Base-by-base conservation (phyloP, 2,329 filamentous ascomycete genomes). In the Ascocoryne sarcoides region DNA sequence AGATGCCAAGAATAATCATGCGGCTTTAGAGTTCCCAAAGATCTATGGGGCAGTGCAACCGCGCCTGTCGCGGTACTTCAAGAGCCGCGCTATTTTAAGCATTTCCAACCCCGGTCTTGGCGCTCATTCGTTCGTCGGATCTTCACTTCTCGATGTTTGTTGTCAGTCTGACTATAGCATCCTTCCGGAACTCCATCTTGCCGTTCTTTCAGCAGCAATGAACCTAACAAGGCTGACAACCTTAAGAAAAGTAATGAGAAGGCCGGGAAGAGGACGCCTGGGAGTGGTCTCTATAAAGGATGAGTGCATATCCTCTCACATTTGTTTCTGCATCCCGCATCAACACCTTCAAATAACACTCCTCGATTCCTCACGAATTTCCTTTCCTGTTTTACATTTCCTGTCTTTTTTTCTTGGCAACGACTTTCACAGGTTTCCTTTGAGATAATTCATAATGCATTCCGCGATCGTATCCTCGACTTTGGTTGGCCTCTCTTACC, bases 401-500 rank as follows among this genome's bases (percentile, higher is more conserved):
- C n/a, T n/a, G n/a, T n/a, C n/a, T n/a, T n/a, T n/a, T n/a, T n/a
- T n/a, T n/a, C n/a, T n/a, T n/a, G n/a, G n/a, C n/a, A n/a, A n/a
- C n/a, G n/a, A n/a, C n/a, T n/a, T n/a, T n/a, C n/a, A n/a, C n/a
- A n/a, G n/a, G n/a, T n/a, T n/a, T n/a, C n/a, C n/a, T n/a, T n/a
- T n/a, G 23, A 26, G 12, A 26, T 26, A 12, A 36, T 40, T 28
- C 41, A 43, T 18, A 5, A 43, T 43, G 41, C 34, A 32, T 35
- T 39, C 32, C 26, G 29, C 29, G 8, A 10, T 36, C 10, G 18
- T 33, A 28, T 34, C 41, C 18, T 36, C 41, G 4, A 39, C 44
- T 23, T 9, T 49, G 23, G 23, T 48, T 5, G 36, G 37, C 14
- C 39, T 51, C 23, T 48, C 51, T 32, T 34, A 36, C 14, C 39